phyloP scores from a whole-genome alignment of 495 filamentous ascomycete genomes.

The Neurospora sp. region DNA sequence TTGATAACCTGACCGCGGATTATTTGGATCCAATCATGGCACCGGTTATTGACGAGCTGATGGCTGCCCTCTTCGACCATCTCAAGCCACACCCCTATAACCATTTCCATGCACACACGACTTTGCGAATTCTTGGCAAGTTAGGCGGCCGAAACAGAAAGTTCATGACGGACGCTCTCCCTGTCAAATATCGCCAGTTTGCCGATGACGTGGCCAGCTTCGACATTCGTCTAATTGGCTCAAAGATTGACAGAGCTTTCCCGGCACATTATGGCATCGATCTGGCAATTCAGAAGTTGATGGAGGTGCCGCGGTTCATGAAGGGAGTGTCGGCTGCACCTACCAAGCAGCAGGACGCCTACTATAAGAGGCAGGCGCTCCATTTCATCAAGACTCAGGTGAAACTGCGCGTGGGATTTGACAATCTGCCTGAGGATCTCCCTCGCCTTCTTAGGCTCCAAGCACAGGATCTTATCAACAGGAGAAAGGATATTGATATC shows the following conservation, averaged over 20 bases:
- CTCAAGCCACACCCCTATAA: constrained; percentile 85
- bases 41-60: constrained; percentile 94
- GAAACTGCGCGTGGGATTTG: constrained; percentile 81
- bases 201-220: constrained; percentile 79
- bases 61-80: constrained; percentile 94
- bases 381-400: constrained; percentile 75
- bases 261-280: constrained; percentile 79
- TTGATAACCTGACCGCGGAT: constrained; percentile 95
- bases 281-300: constrained; percentile 73
- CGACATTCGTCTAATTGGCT: constrained; percentile 79
- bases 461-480: constrained; percentile 69
- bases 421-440: constrained; percentile 83
- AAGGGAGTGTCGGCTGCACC: constrained; percentile 21
- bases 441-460: constrained; percentile 74
- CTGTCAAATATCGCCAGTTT: constrained; percentile 69
- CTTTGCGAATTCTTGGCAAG: constrained; percentile 96
- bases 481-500: constrained; percentile 51
- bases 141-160: constrained; percentile 90
- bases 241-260: constrained; percentile 77
- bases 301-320: constrained; percentile 58
- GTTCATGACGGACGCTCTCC: constrained; percentile 80
- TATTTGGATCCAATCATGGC: constrained; percentile 99
- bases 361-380: constrained; percentile 90
- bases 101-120: constrained; percentile 94
- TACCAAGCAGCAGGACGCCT: constrained; percentile 59